Conservation (phyloP, 306 rosid species). For the Hippophae tibetana region DNA sequence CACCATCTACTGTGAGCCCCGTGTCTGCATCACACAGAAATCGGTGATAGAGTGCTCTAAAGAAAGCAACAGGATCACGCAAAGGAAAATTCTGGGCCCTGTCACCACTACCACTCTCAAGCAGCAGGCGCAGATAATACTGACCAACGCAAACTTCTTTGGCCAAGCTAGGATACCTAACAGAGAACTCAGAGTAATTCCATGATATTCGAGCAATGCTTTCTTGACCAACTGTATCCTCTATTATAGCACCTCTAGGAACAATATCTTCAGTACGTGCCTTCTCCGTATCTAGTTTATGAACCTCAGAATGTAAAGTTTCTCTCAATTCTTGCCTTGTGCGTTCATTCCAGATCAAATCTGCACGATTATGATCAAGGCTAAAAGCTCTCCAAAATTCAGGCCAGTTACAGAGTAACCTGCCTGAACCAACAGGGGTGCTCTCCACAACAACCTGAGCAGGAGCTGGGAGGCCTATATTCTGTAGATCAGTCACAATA, state of each 20-base stretch:
- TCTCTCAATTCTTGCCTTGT: conserved; percentile 96
- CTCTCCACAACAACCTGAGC: conserved; percentile 98
- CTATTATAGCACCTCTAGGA: conserved; percentile 57
- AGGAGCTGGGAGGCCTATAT: conserved; percentile 84
- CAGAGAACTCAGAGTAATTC: conserved; percentile 90
- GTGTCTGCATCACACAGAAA: conserved; percentile 96
- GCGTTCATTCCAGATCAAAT: conserved; percentile 99
- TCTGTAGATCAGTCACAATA: conserved; percentile 40
- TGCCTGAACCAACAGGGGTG: conserved; percentile 96
- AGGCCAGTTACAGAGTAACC: conserved; percentile 92
- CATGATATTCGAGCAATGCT: conserved; percentile 82
- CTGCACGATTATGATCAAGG: conserved; percentile 99
- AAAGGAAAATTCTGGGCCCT: conserved; percentile 93
- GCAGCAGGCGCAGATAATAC: conserved; percentile 88
- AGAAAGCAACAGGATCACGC: conserved; percentile 95
- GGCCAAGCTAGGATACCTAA: conserved; percentile 87
- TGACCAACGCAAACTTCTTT: conserved; percentile 99
- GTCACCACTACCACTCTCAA: conserved; percentile 89
- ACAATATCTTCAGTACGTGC: conserved; percentile 99
- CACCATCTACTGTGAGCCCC: conserved; percentile 94
- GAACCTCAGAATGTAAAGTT: conserved; percentile 93
- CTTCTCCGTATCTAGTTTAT: conserved; percentile 92
- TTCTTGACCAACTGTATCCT: conserved; percentile 52
- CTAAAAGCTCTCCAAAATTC: conserved; percentile 98
- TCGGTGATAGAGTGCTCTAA: conserved; percentile 87